These are phyloP conservation scores for Epichloe brachyelytri DNA, from an alignment of 2,329 filamentous ascomycete species.

Conservation along the genomic window DNA sequence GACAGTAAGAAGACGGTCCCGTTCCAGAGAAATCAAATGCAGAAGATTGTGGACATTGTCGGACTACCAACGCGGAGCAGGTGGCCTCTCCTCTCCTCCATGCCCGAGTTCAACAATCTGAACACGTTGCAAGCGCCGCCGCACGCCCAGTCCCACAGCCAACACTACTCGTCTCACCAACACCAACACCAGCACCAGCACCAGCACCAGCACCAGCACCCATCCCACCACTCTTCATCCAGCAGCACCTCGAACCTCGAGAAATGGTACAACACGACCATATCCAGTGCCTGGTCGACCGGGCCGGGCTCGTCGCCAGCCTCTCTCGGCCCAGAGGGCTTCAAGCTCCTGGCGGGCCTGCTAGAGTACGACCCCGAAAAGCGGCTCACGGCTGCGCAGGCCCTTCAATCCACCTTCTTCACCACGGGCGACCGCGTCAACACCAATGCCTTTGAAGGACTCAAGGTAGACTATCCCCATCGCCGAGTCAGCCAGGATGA, in stretches of 20 bases:
- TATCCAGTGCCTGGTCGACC: slow-evolving; percentile 39
- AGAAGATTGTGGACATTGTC: slow-evolving; percentile 95
- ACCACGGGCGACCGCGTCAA: slow-evolving; percentile 58
- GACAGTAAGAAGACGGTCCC: slow-evolving; percentile 95
- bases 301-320: slow-evolving; percentile 27
- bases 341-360: slow-evolving; percentile 66
- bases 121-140: slow-evolving; percentile 36
- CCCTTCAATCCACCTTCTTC: slow-evolving; percentile 87
- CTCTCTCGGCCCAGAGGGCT: slow-evolving; percentile 62
- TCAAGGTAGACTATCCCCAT: slow-evolving; percentile 79
- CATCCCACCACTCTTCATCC: slow-evolving; percentile 12
- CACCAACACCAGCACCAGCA: slow-evolving; percentile 16
- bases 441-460: slow-evolving; percentile 80
- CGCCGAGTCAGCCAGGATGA: slow-evolving; percentile 87
- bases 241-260: slow-evolving; percentile 45
- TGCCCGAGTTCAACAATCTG: slow-evolving; percentile 77
- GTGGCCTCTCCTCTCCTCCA: slow-evolving; percentile 73
- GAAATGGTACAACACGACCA: slow-evolving; percentile 64
- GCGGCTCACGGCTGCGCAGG: slow-evolving; percentile 74
- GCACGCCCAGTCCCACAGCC: slow-evolving; percentile 27
- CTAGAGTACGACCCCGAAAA: slow-evolving; percentile 89
- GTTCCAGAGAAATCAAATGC: slow-evolving; percentile 97
- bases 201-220: slow-evolving; percentile 11
- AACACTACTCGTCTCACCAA: slow-evolving; percentile 8
- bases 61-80: slow-evolving; percentile 77